phyloP scores from a whole-genome alignment of 2,329 filamentous ascomycete genomes.

The Aspergillus caelatus region DNA sequence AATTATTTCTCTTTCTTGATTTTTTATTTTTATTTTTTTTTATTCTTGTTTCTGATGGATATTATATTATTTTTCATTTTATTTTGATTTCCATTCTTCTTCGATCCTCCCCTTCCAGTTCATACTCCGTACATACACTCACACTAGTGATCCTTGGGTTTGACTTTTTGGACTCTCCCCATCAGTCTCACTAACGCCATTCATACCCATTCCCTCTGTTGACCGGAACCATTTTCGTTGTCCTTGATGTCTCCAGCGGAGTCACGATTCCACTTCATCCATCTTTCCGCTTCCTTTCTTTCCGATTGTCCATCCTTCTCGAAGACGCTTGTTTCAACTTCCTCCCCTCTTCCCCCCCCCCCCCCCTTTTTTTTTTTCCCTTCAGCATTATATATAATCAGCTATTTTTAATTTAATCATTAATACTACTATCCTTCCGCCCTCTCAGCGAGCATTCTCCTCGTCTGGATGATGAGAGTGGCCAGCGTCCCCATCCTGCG shows the following conservation, averaged over 20 bases:
- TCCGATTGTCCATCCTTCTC: neutral
- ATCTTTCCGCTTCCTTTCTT: slow-evolving; percentile 8
- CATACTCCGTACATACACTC: neutral
- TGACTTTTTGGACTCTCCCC: neutral
- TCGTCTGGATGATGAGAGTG: slow-evolving; percentile 16
- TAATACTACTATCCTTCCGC: neutral
- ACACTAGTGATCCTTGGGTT: slow-evolving; percentile 1
- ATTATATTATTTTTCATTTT: neutral
- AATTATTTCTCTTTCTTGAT: neutral
- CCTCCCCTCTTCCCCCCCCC: neutral
- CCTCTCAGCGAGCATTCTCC: neutral
- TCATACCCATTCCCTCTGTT: neutral
- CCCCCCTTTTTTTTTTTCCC: neutral
- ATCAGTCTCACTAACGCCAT: neutral
- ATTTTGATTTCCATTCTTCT: neutral
- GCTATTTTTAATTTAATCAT: neutral
- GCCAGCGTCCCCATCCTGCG: slow-evolving; percentile 12
- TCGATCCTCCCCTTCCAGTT: neutral
- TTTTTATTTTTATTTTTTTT: neutral
- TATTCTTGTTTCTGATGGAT: neutral
- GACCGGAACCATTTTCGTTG: slow-evolving; percentile 1
- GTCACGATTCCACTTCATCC: slow-evolving; percentile 1
- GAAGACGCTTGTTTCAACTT: neutral
- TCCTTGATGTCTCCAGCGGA: slow-evolving; percentile 1
- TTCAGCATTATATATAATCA: neutral